Evolutionary conservation across 2,329 filamentous ascomycete genomes (phyloP), one percentile per base, ranked within the genome.

Genomic region (Leptographium wingfieldii): DNA sequence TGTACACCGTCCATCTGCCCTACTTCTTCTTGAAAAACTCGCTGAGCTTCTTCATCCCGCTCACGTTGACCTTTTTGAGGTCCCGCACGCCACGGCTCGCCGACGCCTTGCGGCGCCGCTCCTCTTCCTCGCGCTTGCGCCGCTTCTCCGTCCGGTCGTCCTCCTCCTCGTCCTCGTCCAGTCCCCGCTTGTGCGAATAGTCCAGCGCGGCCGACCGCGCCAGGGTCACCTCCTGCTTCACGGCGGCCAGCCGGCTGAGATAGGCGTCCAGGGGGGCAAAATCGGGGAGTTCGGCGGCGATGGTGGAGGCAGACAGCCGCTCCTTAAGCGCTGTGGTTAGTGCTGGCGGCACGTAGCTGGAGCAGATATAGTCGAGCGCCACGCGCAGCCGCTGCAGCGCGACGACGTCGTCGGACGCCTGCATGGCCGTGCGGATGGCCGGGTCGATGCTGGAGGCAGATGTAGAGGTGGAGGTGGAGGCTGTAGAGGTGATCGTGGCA

Each of bases 11-110:
- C 35, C 54, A 35, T 14, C 10, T 9, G 27, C 5, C n/a, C 25
- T 53, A 57, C 63, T 81, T 82, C 74, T 92, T 95, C 62, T 84
- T 84, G 72, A 99, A 99, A 74, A 99, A 99, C 63, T 86, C 82
- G 69, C 89, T 96, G 81, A 99, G 82, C 77, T 97, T 99, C 80
- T 88, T 94, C 94, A 99, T 99, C 1, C 94, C 94, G 27, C 75
- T 83, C 0, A 87, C 92, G 73, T 97, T 88, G 55, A 92, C 92
- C 75, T 97, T 99, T 71, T 88, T 88, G 68, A 99, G 71, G 55
- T 92, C 81, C 69, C 85, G 86, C 1, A 96, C 83, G 0, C 84
- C 92, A 33, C 84, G 79, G 63, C 88, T 94, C 73, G 89, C 82
- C 29, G 76, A 77, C 3, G 81, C 83, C 74, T 95, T 92, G 73